These are phyloP conservation scores for Solanum habrochaites DNA, from an alignment of 257 asterid genomes.

Conservation along the genomic window DNA sequence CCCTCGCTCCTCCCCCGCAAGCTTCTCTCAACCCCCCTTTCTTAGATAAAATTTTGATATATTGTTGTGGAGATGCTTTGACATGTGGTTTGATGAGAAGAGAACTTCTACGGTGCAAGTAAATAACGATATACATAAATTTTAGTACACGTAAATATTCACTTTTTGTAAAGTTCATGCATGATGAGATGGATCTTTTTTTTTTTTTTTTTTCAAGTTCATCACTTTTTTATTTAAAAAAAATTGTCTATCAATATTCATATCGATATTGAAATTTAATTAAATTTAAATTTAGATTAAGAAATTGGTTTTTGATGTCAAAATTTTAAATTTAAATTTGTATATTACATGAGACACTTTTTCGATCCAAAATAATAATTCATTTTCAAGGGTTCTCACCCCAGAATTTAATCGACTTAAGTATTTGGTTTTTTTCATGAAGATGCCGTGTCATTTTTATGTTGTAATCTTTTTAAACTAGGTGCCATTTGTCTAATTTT, in stretches of 20 bases:
- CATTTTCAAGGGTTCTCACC: not conserved
- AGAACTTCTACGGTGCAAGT: not conserved
- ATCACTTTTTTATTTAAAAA: not conserved
- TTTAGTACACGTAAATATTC: not conserved
- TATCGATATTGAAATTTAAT: rapidly evolving
- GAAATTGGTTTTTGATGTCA: rapidly evolving
- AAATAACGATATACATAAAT: not conserved
- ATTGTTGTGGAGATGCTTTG: not conserved
- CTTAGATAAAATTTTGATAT: not conserved
- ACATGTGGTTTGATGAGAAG: not conserved
- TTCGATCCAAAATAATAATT: no score
- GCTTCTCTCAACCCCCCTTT: no score
- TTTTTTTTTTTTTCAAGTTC: not conserved
- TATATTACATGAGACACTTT: no score
- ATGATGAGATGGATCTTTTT: not conserved
- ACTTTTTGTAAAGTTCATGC: not conserved
- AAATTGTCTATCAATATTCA: rapidly evolving
- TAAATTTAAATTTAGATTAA: not conserved
- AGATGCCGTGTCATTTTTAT: not conserved
- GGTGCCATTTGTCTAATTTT: not conserved
- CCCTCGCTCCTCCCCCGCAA: no score
- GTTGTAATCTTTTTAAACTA: not conserved
- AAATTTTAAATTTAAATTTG: rapidly evolving
- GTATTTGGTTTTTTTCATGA: not conserved
- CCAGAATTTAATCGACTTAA: not conserved